A percentile compares a stretch with the other conserved stretches of the same genome.
Conservation (phyloP, 2,329 filamentous ascomycete species). For the Scortechinia acanthostroma region DNA sequence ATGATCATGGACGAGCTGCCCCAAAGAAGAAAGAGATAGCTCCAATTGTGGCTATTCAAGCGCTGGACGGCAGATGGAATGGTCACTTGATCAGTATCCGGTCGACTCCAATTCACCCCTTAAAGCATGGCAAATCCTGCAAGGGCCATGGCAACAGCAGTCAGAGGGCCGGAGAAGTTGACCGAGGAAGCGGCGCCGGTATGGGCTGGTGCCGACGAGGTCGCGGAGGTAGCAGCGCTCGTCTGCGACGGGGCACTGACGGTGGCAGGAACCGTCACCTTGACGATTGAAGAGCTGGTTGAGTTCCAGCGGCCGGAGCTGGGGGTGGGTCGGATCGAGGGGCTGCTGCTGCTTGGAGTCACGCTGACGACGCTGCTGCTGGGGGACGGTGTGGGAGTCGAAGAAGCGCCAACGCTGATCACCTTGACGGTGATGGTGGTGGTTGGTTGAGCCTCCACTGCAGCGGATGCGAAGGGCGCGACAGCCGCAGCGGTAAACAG, state of each 20-base stretch:
- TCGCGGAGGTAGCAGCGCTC: not conserved
- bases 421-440: slow-evolving; percentile 16
- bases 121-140: not conserved
- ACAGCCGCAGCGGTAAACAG: slow-evolving; percentile 15
- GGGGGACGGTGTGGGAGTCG: slow-evolving; percentile 7
- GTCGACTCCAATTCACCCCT: no score
- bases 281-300: not conserved
- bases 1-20: no score
- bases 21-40: no score
- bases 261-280: no score
- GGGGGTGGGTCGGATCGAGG: not conserved
- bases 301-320: not conserved
- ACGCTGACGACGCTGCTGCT: not conserved
- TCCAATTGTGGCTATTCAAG: no score
- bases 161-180: not conserved
- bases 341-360: not conserved
- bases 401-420: slow-evolving; percentile 7
- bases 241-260: no score
- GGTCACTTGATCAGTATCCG: no score
- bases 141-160: not conserved
- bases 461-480: slow-evolving; percentile 16
- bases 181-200: not conserved
- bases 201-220: not conserved
- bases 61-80: no score
- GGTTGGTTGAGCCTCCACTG: slow-evolving; percentile 8